Conservation (phyloP, 2,329 filamentous ascomycete species). For the Plectosphaerella cucumerina region DNA sequence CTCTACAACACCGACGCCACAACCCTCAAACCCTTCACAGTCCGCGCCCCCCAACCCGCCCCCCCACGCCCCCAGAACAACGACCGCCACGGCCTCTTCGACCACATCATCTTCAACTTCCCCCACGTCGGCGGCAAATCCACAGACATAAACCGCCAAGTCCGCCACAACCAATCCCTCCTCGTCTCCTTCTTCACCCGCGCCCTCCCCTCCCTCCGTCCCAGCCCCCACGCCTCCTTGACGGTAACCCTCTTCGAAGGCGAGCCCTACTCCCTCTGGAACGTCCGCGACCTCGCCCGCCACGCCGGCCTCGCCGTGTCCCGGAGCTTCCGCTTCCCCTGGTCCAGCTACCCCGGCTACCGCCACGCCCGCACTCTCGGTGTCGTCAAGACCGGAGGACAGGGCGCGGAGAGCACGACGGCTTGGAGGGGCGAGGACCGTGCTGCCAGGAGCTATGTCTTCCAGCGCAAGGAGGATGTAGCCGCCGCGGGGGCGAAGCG, state of each 20-base stretch:
- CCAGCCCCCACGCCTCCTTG: constrained; percentile 49
- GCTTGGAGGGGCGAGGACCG: constrained; percentile 38
- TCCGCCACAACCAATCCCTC: constrained; percentile 82
- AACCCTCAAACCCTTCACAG: constrained; percentile 48
- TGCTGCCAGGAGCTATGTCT: constrained; percentile 55
- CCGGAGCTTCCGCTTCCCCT: constrained; percentile 66
- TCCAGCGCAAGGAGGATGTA: constrained; percentile 54
- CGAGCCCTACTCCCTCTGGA: constrained; percentile 94
- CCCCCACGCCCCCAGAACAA: constrained; percentile 14
- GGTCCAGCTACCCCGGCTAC: constrained; percentile 68
- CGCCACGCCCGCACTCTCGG: constrained; percentile 70
- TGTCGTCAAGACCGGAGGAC: constrained; percentile 24
- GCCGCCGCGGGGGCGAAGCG: constrained; percentile 22
- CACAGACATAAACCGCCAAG: constrained; percentile 91
- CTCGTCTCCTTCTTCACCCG: constrained; percentile 64
- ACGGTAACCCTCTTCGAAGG: constrained; percentile 89
- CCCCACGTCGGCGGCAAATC: constrained; percentile 90
- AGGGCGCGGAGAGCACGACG: constrained; percentile 2
- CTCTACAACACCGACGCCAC: constrained; percentile 65
- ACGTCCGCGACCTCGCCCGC: constrained; percentile 79
- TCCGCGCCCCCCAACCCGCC: constrained; percentile 8
- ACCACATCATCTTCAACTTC: constrained; percentile 92
- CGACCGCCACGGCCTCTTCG: constrained; percentile 44
- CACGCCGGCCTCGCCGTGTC: constrained; percentile 69
- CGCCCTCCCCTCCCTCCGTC: constrained; percentile 47